Base-by-base conservation (phyloP, 73 alveolate species). In the Stentor roeselii region DNA sequence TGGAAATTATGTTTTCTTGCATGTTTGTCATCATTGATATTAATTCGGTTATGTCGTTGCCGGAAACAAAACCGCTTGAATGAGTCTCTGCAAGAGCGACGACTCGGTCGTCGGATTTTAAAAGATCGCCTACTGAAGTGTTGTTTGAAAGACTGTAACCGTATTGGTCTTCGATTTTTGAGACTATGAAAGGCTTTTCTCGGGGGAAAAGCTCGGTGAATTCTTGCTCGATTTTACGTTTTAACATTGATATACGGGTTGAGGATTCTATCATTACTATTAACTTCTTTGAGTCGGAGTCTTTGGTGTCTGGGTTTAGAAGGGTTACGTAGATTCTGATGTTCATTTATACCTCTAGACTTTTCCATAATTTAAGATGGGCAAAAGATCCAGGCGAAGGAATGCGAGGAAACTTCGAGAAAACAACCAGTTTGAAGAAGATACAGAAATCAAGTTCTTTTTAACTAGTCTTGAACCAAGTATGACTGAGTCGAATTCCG, bases 121-220 rank as follows among this genome's bases (percentile, higher is more conserved):
- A 74, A 83, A 95, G 87, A 42, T 95, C 99, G 31, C 93, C 89
- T 15, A 93, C 96, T 3, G 78, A 42, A 14, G 97, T 86, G n/a
- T 90, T 85, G 76, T 95, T 95, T 38, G 93, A 78, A 11, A 95
- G 87, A 3, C 95, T 87, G 85, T 91, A 95, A 6, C 99, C 99
- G 60, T 85, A 92, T 86, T 94, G 96, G 86, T 94, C 98, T 77
- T 94, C 95, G 34, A 92, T 83, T 78, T 93, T 94, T 1, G 96
- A 96, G 82, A 91, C 90, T 6, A 94, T 86, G 84, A 85, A 94
- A 1, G 98, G 96, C 3, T 93, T 95, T 75, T 94, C 98, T 80
- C 86, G 86, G 11, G 98, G 98, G 78, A 94, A 94, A 59, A 94
- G 89, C 42, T 94, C 98, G 14, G 91, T 67, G 87, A 90, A 94